Percentiles rank a stretch among this genome's conserved stretches.
Evolutionary conservation across 441 rosid genomes (phyloP).

Genomic region (Metrosideros polymorpha): DNA sequence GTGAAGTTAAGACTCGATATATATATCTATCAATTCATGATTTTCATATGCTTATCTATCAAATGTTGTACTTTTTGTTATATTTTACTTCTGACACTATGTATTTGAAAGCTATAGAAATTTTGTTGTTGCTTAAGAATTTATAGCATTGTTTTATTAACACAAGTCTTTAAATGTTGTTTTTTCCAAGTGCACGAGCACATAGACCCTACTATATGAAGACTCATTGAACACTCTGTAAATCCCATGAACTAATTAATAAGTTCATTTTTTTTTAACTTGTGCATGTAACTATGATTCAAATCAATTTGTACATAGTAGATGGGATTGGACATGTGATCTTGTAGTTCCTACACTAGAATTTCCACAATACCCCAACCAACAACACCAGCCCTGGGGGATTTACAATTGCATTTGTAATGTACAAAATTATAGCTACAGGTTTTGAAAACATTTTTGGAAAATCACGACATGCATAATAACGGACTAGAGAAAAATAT

Average conservation of each 20-base stretch:
- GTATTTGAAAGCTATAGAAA: not conserved
- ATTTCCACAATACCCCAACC: not conserved
- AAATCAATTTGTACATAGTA: not conserved
- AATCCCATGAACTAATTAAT: not conserved
- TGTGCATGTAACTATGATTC: not conserved
- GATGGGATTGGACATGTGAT: not conserved
- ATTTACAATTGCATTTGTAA: not conserved
- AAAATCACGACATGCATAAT: not conserved
- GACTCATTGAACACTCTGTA: accelerated
- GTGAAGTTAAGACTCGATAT: not conserved
- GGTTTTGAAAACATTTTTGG: not conserved
- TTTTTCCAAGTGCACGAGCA: not conserved
- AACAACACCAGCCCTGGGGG: not conserved
- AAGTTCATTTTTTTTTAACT: too few relatives aligned
- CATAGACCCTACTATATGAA: not conserved
- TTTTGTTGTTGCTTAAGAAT: not conserved
- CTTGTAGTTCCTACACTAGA: not conserved
- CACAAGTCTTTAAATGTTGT: not conserved
- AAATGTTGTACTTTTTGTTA: not conserved
- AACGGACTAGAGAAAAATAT: not conserved
- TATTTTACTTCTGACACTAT: not conserved
- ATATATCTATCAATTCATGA: not conserved
- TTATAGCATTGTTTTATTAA: not conserved
- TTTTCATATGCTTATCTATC: not conserved
- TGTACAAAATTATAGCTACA: not conserved